Evolutionary conservation across 1,284 basidiomycete species (phyloP).

Genomic region (Pulveroboletus ridleyi): DNA sequence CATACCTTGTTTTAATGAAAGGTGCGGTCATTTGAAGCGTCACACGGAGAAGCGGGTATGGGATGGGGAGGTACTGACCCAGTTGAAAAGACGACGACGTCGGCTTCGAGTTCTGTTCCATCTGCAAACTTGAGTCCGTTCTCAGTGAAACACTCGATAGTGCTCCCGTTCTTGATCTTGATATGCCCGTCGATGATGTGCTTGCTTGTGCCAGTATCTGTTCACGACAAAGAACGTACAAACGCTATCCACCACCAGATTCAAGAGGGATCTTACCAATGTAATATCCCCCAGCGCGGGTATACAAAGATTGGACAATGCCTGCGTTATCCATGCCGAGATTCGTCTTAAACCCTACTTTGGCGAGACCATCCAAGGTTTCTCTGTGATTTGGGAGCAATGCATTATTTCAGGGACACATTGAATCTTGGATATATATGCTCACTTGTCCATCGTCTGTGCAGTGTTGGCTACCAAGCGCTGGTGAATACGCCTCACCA

Average conservation of each 20-base stretch:
- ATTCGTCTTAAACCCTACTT: conserved; percentile 51
- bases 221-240: not conserved
- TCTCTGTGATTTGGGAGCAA: conserved; percentile 27
- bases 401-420: not conserved
- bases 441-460: conserved; percentile 38
- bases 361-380: conserved; percentile 46
- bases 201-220: conserved; percentile 46
- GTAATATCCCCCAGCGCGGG: conserved; percentile 51
- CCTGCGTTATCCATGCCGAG: conserved; percentile 46
- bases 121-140: conserved; percentile 47
- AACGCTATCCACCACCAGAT: not conserved
- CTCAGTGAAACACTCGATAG: conserved; percentile 44
- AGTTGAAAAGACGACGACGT: conserved; percentile 54
- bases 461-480: conserved; percentile 25
- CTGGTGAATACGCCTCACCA: conserved; percentile 26
- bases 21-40: not conserved
- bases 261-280: conserved; percentile 32
- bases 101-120: conserved; percentile 49
- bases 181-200: conserved; percentile 51
- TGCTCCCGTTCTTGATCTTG: conserved; percentile 48
- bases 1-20: conserved; percentile 29
- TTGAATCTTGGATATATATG: not conserved
- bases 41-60: not conserved
- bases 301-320: conserved; percentile 41
- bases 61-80: conserved; percentile 33